Conservation (phyloP, 2,329 filamentous ascomycete species). For the Trichoderma brevicompactum region DNA sequence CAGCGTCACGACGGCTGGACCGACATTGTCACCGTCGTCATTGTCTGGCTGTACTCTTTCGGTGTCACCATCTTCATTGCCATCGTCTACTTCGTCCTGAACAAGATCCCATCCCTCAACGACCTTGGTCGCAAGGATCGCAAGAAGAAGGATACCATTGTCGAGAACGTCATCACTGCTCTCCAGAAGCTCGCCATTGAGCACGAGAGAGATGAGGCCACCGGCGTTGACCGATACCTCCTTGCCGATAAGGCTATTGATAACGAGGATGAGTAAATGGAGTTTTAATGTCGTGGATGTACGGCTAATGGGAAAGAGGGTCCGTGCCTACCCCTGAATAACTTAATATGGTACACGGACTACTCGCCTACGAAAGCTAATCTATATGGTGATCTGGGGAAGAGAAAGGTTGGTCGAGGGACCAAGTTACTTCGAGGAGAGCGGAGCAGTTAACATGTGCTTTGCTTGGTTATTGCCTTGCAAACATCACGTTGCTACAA, state of each 20-base stretch:
- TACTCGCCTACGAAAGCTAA: slow-evolving; percentile 14
- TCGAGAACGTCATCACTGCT: slow-evolving; percentile 27
- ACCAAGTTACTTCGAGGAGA: slow-evolving; percentile 16
- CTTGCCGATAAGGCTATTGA: slow-evolving; percentile 24
- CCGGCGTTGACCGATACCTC: slow-evolving; percentile 21
- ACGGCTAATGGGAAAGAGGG: slow-evolving; percentile 9
- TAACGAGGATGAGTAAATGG: slow-evolving; percentile 24
- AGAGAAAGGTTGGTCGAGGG: slow-evolving; percentile 27
- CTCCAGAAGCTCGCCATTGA: slow-evolving; percentile 27
- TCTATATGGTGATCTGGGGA: slow-evolving; percentile 24
- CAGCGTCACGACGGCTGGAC: slow-evolving; percentile 53
- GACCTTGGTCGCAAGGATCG: slow-evolving; percentile 87
- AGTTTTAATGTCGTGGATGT: slow-evolving; percentile 26
- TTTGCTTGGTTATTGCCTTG: slow-evolving; percentile 14
- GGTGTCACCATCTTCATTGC: slow-evolving; percentile 86
- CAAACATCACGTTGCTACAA: slow-evolving; percentile 22
- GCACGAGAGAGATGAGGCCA: slow-evolving; percentile 21
- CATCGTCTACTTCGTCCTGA: slow-evolving; percentile 74
- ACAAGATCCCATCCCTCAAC: slow-evolving; percentile 80
- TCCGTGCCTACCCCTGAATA: slow-evolving; percentile 5
- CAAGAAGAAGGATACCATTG: slow-evolving; percentile 61
- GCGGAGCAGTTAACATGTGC: slow-evolving; percentile 22
- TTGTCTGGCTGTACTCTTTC: slow-evolving; percentile 90
- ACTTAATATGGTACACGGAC: slow-evolving; percentile 17
- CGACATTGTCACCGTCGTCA: slow-evolving; percentile 80